Conservation (phyloP, 192 early-diverging fungal species). For the Coemansia biformis region DNA sequence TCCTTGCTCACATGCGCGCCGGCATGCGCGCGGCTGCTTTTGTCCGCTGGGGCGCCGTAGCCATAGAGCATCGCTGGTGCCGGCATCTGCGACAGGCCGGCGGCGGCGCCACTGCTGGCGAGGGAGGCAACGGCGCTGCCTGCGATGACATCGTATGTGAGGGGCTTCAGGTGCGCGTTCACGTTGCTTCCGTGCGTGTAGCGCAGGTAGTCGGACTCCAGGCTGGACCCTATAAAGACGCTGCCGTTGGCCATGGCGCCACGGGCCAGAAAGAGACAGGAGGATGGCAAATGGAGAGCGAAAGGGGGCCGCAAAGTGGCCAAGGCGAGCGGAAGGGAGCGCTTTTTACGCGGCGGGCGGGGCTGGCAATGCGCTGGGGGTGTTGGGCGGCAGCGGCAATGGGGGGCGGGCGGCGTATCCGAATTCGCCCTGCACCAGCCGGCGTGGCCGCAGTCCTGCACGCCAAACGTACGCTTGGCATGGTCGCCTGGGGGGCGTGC, state of each 20-base stretch:
- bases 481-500: no score
- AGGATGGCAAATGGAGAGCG: background rate
- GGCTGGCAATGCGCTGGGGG: no score
- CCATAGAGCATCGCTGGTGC: constrained; percentile 9
- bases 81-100: constrained; percentile 1
- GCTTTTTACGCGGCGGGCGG: no score
- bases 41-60: constrained; percentile 1
- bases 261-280: background rate
- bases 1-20: no score
- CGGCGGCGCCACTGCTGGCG: constrained; percentile 9
- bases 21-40: background rate
- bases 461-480: no score
- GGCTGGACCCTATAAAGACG: constrained; percentile 2
- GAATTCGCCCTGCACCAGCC: no score
- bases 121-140: constrained; percentile 16
- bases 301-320: no score
- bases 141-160: constrained; percentile 17
- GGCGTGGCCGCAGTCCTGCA: no score
- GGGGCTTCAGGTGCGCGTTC: constrained; percentile 19
- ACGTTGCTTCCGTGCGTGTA: constrained; percentile 18
- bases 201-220: constrained; percentile 19
- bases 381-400: no score
- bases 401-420: no score
- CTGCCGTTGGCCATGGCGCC: background rate
- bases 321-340: no score